Evolutionary conservation across 23 red algal species (phyloP).

Genomic region (Agarophyton chilense): DNA sequence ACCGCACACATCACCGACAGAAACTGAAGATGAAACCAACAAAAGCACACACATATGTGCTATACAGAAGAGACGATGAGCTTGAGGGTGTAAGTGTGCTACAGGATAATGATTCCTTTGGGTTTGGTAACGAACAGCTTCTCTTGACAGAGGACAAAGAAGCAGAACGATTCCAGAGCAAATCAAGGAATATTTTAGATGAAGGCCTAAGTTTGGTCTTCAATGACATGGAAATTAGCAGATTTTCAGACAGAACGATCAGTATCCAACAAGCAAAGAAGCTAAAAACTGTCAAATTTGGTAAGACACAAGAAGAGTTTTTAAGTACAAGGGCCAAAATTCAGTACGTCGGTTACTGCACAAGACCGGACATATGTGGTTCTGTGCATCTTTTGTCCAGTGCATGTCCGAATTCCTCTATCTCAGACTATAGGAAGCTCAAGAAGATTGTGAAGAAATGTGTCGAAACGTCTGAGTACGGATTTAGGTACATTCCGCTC

Average conservation of each 20-base stretch:
- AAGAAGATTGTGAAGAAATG: not conserved
- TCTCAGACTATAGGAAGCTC: not conserved
- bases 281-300: not conserved
- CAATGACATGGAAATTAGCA: too few relatives aligned
- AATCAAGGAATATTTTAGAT: too few relatives aligned
- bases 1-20: too few relatives aligned
- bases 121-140: too few relatives aligned
- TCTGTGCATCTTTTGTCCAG: not conserved
- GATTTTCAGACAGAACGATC: not conserved
- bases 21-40: conserved; percentile 18
- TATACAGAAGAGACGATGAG: conserved; percentile 7
- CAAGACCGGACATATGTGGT: not conserved
- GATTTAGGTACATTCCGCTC: not conserved
- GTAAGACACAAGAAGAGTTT: not conserved
- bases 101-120: too few relatives aligned
- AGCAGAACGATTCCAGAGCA: too few relatives aligned
- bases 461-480: not conserved
- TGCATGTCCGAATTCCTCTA: too few relatives aligned
- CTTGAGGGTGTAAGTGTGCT: too few relatives aligned
- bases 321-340: not conserved
- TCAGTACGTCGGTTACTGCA: not conserved
- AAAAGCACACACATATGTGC: conserved; percentile 28
- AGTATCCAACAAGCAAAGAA: not conserved
- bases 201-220: too few relatives aligned
- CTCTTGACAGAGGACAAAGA: too few relatives aligned